Conservation (phyloP, 495 filamentous ascomycete species). For the Chaetomium cochliodes region DNA sequence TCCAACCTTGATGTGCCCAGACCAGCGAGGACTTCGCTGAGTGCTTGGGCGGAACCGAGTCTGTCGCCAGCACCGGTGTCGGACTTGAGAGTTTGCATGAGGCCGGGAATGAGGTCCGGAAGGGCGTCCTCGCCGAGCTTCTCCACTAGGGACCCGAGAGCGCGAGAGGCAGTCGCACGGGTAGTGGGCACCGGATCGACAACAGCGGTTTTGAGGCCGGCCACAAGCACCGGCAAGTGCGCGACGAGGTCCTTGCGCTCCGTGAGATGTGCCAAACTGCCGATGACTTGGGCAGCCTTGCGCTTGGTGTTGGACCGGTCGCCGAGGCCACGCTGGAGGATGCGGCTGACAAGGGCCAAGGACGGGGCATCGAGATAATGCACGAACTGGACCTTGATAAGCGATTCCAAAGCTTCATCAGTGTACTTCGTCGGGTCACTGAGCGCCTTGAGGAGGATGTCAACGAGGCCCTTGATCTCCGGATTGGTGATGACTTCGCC, state of each 20-base stretch:
- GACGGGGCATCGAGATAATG: conserved; percentile 97
- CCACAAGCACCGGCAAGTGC: conserved; percentile 89
- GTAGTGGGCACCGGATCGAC: conserved; percentile 96
- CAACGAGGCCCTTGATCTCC: conserved; percentile 87
- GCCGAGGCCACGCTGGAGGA: conserved; percentile 85
- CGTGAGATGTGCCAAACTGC: conserved; percentile 92
- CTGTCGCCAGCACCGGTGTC: conserved; percentile 94
- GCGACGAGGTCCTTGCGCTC: conserved; percentile 90
- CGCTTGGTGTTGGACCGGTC: conserved; percentile 92
- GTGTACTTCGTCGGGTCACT: conserved; percentile 98
- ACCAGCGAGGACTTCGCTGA: conserved; percentile 93
- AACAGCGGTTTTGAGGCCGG: conserved; percentile 81
- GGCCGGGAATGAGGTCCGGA: conserved; percentile 93
- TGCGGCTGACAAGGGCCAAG: conserved; percentile 87
- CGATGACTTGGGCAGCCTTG: conserved; percentile 95
- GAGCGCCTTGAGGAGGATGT: conserved; percentile 88
- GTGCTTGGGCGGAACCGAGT: conserved; percentile 92
- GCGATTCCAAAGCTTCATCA: conserved; percentile 85
- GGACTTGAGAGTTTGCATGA: conserved; percentile 96
- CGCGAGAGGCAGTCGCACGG: conserved; percentile 94
- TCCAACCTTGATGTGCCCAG: conserved; percentile 88
- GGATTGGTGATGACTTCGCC: conserved; percentile 98
- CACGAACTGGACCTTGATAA: conserved; percentile 94
- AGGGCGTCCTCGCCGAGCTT: conserved; percentile 96
- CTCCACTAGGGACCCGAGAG: conserved; percentile 89